Evolutionary conservation across 2,329 filamentous ascomycete genomes (phyloP).

Genomic region (Xylaria sp.): DNA sequence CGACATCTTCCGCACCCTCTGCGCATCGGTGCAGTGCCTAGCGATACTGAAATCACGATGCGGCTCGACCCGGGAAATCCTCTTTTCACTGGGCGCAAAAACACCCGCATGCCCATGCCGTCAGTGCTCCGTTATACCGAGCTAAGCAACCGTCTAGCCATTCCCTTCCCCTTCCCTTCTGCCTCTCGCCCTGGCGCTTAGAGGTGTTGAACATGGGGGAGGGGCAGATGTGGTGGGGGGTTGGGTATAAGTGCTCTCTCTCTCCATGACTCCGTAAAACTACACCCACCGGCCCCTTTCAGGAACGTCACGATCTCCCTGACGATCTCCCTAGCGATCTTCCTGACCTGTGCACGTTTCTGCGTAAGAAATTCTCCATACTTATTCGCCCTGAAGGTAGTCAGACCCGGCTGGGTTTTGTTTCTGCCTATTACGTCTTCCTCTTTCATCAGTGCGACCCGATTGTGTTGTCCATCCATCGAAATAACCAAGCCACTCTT

Average conservation of each 20-base stretch:
- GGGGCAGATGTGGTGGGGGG: slow-evolving; percentile 3
- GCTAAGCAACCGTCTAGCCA: slow-evolving; percentile 11
- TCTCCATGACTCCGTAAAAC: neutral
- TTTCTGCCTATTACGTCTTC: slow-evolving; percentile 15
- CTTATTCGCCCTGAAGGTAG: neutral
- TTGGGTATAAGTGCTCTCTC: neutral
- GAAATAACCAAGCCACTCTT: neutral
- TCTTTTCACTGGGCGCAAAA: slow-evolving; percentile 35
- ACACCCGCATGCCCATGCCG: slow-evolving; percentile 20
- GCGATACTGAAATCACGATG: slow-evolving; percentile 8
- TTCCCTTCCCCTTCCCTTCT: neutral
- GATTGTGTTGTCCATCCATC: slow-evolving; percentile 1
- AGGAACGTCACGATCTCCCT: slow-evolving; percentile 25
- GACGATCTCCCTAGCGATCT: no score
- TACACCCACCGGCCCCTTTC: slow-evolving; percentile 32
- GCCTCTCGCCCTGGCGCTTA: neutral
- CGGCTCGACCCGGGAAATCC: slow-evolving; percentile 43
- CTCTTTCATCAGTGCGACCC: slow-evolving; percentile 18
- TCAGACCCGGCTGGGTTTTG: slow-evolving; percentile 11
- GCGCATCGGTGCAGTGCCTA: slow-evolving; percentile 37
- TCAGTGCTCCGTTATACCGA: slow-evolving; percentile 22
- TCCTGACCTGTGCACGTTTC: neutral
- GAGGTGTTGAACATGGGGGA: neutral
- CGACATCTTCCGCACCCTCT: slow-evolving; percentile 42
- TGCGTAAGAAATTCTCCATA: slow-evolving; percentile 3